Base-by-base conservation (phyloP, 768 basidiomycete species). In the Rubroboletus satanas region DNA sequence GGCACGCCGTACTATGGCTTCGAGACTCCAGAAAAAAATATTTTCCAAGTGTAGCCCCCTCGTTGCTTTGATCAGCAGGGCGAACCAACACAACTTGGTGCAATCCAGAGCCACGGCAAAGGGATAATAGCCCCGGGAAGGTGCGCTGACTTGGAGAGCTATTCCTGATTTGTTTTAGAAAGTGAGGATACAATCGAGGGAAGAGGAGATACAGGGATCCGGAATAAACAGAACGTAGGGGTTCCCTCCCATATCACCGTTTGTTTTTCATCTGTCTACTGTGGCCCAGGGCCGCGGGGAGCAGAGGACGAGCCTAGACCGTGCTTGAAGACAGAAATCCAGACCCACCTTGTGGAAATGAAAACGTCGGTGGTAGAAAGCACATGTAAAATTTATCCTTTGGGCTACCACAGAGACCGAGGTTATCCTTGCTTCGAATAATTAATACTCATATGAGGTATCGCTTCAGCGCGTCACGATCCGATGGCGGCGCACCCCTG, bases 201-300 rank as follows among this genome's bases (percentile, higher is more conserved):
- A 45, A 58, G 44, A 47, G 50, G 46, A 41, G 49, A 47, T 51
- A 21, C 23, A 51, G 45, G 52, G 56, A 49, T 59, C 59, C 50
- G 56, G 56, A 42, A 31, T 31, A 50, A 50, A 43, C 47, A 31
- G 26, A 26, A 32, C 35, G 33, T 49, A 59, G 29, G 38, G 5
- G 35, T 45, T 51, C 47, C 48, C 38, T 51, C 23, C 18, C 38
- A 18, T 35, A 17, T 37, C 21, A 28, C 39, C 26, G 3, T 51
- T 49, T 31, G 33, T 15, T 23, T 23, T 55, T 52, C 42, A 35
- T 52, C 47, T 29, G 21, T 38, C 38, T 18, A 1, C 17, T 12
- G 46, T 18, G 29, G 36, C 39, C 50, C 53, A 50, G 39, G 41
- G 37, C 66, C 64, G 66, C 59, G 59, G 59, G 38, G 54, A 45